These are phyloP conservation scores for Yarrowia porcina DNA, from an alignment of 805 yeast genomes.

Conservation along the genomic window DNA sequence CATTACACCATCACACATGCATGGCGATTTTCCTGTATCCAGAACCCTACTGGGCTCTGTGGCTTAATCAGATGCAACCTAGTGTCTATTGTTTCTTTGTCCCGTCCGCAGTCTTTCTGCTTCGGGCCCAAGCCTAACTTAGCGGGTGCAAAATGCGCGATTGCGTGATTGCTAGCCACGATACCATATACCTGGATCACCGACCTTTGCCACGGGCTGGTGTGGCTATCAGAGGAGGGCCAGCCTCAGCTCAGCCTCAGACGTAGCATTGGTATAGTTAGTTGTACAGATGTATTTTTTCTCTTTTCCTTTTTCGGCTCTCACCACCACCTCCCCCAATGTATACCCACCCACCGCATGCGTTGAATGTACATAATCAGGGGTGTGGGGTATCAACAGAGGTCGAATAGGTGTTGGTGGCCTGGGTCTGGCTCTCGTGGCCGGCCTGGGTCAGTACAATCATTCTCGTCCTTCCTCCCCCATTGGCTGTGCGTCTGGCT, in stretches of 20 bases:
- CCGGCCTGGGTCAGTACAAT: no score
- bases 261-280: no score
- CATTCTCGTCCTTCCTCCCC: no score
- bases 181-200: neutral
- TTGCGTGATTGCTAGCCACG: constrained; percentile 15
- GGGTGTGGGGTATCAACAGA: neutral
- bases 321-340: no score
- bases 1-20: constrained; percentile 24
- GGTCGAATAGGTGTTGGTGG: neutral
- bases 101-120: constrained; percentile 5
- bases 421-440: neutral
- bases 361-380: neutral
- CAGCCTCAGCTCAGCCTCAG: neutral
- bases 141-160: neutral
- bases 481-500: neutral
- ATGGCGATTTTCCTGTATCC: neutral
- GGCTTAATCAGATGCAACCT: constrained; percentile 25
- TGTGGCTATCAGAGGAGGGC: constrained; percentile 6
- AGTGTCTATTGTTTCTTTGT: neutral
- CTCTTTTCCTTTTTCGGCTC: no score
- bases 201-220: no score
- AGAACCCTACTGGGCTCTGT: neutral
- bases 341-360: no score
- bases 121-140: neutral
- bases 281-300: no score